These are phyloP conservation scores for Rhodosporidiobolus sp. DNA, from an alignment of 768 basidiomycete genomes.

Conservation along the genomic window DNA sequence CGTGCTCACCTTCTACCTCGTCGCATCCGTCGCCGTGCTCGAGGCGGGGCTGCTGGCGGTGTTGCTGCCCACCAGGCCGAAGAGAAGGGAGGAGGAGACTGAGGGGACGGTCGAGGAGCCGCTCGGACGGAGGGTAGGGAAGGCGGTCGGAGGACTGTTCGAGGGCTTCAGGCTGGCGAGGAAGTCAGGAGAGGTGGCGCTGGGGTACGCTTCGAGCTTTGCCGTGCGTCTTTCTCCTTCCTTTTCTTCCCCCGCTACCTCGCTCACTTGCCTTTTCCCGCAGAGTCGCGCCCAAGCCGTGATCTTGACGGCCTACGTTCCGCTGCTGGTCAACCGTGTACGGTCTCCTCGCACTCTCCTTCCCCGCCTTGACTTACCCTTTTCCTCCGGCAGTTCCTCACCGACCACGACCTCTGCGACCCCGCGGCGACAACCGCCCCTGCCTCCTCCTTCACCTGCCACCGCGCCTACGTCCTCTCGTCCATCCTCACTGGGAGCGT, in stretches of 20 bases:
- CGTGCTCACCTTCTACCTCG: constrained; percentile 23
- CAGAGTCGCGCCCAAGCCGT: constrained; percentile 27
- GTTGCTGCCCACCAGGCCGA: not conserved
- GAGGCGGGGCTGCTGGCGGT: constrained; percentile 8
- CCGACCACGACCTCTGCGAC: constrained; percentile 13
- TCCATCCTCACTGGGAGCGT: constrained; percentile 26
- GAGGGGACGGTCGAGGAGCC: not conserved
- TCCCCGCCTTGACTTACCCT: not conserved
- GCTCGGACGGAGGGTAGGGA: not conserved
- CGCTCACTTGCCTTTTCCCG: not conserved
- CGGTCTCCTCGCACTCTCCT: not conserved
- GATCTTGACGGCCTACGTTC: constrained; percentile 20
- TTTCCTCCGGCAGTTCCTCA: constrained; percentile 8
- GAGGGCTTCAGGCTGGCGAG: constrained; percentile 26
- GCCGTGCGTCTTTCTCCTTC: constrained; percentile 1
- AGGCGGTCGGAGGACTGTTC: not conserved
- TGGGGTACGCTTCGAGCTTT: constrained; percentile 18
- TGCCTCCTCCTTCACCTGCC: constrained; percentile 3
- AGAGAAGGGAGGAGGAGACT: too few relatives aligned
- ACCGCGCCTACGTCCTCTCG: constrained; percentile 18
- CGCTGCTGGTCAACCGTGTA: constrained; percentile 24
- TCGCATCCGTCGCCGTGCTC: not conserved
- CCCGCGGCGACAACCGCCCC: not conserved
- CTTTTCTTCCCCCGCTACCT: too few relatives aligned
- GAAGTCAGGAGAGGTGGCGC: constrained; percentile 1